Evolutionary conservation across 2,329 filamentous ascomycete species (phyloP), one percentile per base, ranked within the genome.

Genomic region (Keithomyces neogunnii): DNA sequence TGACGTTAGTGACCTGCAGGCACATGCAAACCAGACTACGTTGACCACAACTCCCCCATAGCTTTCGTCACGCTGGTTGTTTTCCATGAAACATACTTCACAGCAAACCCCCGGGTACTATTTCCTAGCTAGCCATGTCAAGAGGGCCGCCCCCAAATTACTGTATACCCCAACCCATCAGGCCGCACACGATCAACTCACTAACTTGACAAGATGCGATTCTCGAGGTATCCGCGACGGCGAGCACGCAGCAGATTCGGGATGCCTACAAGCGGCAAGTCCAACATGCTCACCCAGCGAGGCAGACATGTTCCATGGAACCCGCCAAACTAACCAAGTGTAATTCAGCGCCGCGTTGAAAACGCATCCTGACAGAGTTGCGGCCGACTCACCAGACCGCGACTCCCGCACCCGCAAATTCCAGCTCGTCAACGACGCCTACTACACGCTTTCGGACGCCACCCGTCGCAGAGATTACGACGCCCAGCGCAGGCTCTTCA

Each of bases 381-480:
- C 90, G 31, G 73, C 80, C 57, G 83, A 90, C 69, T 92, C 89
- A 4, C 89, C 91, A 38, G 90, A 97, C 60, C 88, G 92, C 56
- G 69, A 82, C 28, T 69, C 80, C 10, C 87, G 91, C 62, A 99
- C 93, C 5, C 88, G 87, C 63, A 85, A 85, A 65, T 96, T 96
- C 73, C 90, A 96, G 68, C 81, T 88, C 57, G 88, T 96, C 62
- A 95, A 95, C 72, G 90, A 95, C 64, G 89, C 90, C 56, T 96
- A 95, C 75, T 95, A 89, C 68, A 91, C 88, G 0, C 83, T 97
- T 31, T 95, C 88, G 0, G 91, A 97, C 66, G 65, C 84, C 7
- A 71, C 75, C 0, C 82, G 92, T 31, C 83, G 92, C 49, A 78
- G 82, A 55, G 89, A 96, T 53, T 97, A 96, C 71, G 92, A 97